Base-by-base conservation (phyloP, 2,329 filamentous ascomycete genomes). In the Penicillium hesseltinei region DNA sequence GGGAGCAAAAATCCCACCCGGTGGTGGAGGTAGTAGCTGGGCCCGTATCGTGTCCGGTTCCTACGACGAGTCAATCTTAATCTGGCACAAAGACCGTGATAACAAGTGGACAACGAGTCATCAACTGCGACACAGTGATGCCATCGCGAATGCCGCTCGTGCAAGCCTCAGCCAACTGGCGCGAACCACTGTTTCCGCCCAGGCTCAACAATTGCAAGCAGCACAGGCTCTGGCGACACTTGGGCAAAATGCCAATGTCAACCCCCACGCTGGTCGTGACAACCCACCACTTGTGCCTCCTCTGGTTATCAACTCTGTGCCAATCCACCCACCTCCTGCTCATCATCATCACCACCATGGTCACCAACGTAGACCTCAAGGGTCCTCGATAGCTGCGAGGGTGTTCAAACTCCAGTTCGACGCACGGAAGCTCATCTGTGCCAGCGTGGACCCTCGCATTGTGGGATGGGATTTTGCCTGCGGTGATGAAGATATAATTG, bases 401-500 rank as follows among this genome's bases (percentile, higher is more conserved):
- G 90, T 99, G 3, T 99, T 97, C 80, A 99, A 99, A 75, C 81
- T 97, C 36, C 94, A 99, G 73, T 99, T 97, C 66, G 94, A 99
- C 71, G 90, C 92, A 0, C 84, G 92, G 23, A 87, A 92, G 66
- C 95, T 99, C 65, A 89, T 99, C 54, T 97, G 92, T 77, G 97
- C 93, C 72, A 94, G 90, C 62, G 92, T 97, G 73, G 91, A 94
- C 56, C 88, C 88, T 39, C 86, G 89, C 17, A 97, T 99, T 69
- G 91, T 97, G 0, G 94, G 92, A 0, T 99, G 94, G 94, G 94
- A 99, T 74, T 99, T 97, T 81, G 94, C 92, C 58, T 91, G 92
- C 65, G 88, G 86, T 5, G 92, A 99, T 63, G 76, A 83, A 54
- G 89, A 95, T 65, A 83, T 97, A 52, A 85, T 91, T 54, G 87